These are phyloP conservation scores for Taxillus chinensis DNA, from an alignment of 164 flowering plant species.

Conservation along the genomic window DNA sequence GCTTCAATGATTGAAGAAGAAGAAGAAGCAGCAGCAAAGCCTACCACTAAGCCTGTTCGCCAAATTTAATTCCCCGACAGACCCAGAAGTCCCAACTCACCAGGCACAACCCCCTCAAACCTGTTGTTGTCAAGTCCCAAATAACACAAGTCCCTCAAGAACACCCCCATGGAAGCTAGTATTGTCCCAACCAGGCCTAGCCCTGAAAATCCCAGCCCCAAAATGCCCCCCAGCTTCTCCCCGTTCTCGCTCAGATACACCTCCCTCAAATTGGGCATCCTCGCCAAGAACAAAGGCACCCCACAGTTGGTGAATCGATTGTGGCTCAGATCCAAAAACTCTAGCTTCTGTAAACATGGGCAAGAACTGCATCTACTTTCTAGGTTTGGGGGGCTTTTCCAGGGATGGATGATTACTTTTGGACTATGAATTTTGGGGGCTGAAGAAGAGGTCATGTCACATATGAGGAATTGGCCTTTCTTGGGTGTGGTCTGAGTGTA, in stretches of 20 bases:
- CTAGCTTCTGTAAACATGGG: conserved; percentile 24
- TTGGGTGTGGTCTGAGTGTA: too few relatives aligned
- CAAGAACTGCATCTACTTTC: too few relatives aligned
- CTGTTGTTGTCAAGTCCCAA: conserved; percentile 58
- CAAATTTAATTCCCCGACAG: conserved; percentile 49
- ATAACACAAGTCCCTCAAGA: conserved; percentile 41
- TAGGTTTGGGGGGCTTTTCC: too few relatives aligned
- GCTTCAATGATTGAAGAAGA: too few relatives aligned
- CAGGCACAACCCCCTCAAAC: conserved; percentile 67
- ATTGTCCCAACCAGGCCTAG: conserved; percentile 59
- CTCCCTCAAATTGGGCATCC: conserved; percentile 47
- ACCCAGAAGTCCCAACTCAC: conserved; percentile 41
- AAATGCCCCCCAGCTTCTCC: conserved; percentile 50
- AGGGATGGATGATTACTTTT: too few relatives aligned
- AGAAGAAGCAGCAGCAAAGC: too few relatives aligned
- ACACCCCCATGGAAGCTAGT: conserved; percentile 62
- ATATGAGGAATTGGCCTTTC: too few relatives aligned
- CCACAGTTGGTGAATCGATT: conserved; percentile 50
- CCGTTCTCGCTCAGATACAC: conserved; percentile 62
- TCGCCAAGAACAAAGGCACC: conserved; percentile 38
- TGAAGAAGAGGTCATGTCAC: too few relatives aligned
- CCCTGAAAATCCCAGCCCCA: conserved; percentile 56
- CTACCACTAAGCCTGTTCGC: conserved; percentile 63
- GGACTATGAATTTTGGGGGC: too few relatives aligned
- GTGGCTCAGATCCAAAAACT: conserved; percentile 59